Evolutionary conservation across 2,329 filamentous ascomycete genomes (phyloP).

Genomic region (Clathrospora elynae): DNA sequence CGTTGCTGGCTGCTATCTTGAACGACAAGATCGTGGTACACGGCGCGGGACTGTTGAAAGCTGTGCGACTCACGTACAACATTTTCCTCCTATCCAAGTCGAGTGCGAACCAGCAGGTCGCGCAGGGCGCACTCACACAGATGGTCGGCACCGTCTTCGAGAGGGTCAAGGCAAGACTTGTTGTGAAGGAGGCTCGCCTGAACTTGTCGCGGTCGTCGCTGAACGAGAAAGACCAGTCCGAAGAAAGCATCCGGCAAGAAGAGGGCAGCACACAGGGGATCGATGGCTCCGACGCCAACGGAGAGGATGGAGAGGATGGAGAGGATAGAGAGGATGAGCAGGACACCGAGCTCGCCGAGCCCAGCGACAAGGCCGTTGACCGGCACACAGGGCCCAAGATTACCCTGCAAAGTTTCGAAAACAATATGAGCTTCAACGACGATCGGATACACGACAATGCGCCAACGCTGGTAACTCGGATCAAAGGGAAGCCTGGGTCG

Average conservation of each 20-base stretch:
- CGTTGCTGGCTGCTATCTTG: conserved; percentile 87
- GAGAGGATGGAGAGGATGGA: conserved; percentile 51
- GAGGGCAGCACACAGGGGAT: conserved; percentile 30
- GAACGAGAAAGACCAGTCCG: conserved; percentile 43
- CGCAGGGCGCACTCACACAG: conserved; percentile 94
- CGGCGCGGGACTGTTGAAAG: conserved; percentile 92
- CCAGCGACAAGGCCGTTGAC: conserved; percentile 53
- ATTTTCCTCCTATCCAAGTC: conserved; percentile 95
- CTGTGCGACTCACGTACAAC: conserved; percentile 97
- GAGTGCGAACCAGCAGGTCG: conserved; percentile 93
- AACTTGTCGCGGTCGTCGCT: conserved; percentile 56
- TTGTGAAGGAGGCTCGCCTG: conserved; percentile 81
- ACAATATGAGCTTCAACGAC: conserved; percentile 68
- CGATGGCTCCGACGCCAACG: conserved; percentile 37
- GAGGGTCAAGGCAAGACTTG: conserved; percentile 81
- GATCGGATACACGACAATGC: conserved; percentile 69
- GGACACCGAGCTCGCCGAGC: conserved; percentile 44
- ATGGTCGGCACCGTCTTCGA: conserved; percentile 99
- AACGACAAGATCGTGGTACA: conserved; percentile 99
- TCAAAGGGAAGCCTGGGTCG: conserved; percentile 54
- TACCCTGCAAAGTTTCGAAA: conserved; percentile 71
- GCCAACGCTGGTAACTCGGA: conserved; percentile 68
- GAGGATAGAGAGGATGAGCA: conserved; percentile 43
- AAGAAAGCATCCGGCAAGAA: conserved; percentile 39
- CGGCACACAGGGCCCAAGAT: conserved; percentile 62